A percentile compares a stretch with the other conserved stretches of the same genome.
phyloP scores from a whole-genome alignment of 768 basidiomycete species.

The Trametes punicea region DNA sequence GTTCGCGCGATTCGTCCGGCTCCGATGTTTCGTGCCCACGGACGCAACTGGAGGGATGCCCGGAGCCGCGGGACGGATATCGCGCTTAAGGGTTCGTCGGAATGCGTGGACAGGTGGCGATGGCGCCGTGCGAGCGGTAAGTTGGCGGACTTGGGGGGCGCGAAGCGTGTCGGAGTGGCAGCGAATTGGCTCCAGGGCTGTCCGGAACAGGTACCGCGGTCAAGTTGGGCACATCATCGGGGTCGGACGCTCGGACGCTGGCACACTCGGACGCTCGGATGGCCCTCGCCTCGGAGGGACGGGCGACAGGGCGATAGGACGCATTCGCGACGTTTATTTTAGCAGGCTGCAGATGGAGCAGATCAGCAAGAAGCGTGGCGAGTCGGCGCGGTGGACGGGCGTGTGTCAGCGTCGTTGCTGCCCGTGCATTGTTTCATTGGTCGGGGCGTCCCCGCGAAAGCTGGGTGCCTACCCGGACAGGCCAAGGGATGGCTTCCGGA shows the following conservation, averaged over 20 bases:
- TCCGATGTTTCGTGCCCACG: too few species aligned
- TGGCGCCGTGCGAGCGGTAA: not conserved
- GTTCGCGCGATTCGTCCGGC: too few species aligned
- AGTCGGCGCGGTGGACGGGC: not conserved
- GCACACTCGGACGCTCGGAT: slow-evolving; percentile 2
- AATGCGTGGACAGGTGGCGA: too few species aligned
- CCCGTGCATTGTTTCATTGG: not conserved
- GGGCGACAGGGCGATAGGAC: not conserved
- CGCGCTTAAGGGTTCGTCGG: too few species aligned
- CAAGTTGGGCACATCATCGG: too few species aligned
- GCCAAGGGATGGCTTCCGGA: not conserved
- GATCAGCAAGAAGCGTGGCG: not conserved
- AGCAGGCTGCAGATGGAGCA: not conserved
- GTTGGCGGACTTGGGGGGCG: not conserved
- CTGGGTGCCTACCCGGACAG: not conserved
- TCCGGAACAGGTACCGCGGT: not conserved
- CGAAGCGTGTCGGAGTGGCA: not conserved
- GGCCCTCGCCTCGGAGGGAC: slow-evolving; percentile 10
- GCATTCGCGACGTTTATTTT: not conserved
- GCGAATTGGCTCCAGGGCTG: not conserved
- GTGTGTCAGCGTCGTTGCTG: not conserved
- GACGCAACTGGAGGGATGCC: too few species aligned
- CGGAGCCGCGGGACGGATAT: too few species aligned
- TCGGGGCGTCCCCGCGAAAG: not conserved
- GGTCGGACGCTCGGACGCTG: not conserved